phyloP scores from a whole-genome alignment of 176 grass and related monocot species.

The Tillandsia fasciculata region DNA sequence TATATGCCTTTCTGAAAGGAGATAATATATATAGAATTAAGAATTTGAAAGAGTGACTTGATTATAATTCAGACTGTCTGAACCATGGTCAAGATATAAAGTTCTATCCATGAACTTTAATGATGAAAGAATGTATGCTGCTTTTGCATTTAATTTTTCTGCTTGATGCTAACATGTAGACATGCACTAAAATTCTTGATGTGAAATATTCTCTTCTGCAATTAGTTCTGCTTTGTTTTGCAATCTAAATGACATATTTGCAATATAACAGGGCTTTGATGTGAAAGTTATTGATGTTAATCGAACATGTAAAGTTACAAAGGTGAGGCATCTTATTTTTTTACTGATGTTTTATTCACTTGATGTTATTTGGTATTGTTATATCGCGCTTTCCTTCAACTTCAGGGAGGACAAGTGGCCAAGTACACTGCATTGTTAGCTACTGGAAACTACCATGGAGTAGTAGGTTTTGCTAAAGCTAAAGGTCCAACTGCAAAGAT shows the following conservation, averaged over 20 bases:
- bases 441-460: constrained; percentile 93
- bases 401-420: constrained; percentile 78
- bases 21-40: too few relatives aligned
- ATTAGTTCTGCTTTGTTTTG: background rate
- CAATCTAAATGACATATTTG: background rate
- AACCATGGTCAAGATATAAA: too few relatives aligned
- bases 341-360: background rate
- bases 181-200: too few relatives aligned
- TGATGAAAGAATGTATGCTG: background rate
- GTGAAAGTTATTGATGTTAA: constrained; percentile 92
- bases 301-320: constrained; percentile 92
- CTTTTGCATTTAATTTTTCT: background rate
- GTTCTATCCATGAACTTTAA: too few relatives aligned
- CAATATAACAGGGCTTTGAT: constrained; percentile 67
- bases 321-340: constrained; percentile 38
- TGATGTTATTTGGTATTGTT: background rate
- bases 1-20: too few relatives aligned
- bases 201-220: too few relatives aligned
- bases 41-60: too few relatives aligned
- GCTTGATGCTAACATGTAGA: too few relatives aligned
- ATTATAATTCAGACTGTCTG: too few relatives aligned
- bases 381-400: constrained; percentile 20
- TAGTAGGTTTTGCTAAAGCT: constrained; percentile 87
- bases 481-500: constrained; percentile 72
- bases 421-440: constrained; percentile 78